phyloP scores from a whole-genome alignment of 2,329 filamentous ascomycete genomes.

The Cladosporium colombiae region DNA sequence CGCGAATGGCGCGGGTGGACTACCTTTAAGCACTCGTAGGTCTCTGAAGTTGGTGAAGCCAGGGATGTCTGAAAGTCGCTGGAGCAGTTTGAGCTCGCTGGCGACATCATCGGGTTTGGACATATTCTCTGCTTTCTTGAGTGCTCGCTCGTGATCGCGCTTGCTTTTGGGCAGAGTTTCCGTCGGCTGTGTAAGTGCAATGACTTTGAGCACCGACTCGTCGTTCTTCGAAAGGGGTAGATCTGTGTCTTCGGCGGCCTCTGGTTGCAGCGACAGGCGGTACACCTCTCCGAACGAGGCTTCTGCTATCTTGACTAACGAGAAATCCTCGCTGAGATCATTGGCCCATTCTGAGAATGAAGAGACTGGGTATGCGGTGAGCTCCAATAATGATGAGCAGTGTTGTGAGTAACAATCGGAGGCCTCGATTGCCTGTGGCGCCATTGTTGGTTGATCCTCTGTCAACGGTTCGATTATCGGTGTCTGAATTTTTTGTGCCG shows the following conservation, averaged over 20 bases:
- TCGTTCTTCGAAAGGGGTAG: slow-evolving; percentile 31
- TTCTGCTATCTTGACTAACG: slow-evolving; percentile 63
- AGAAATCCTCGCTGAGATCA: slow-evolving; percentile 45
- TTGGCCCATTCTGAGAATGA: slow-evolving; percentile 46
- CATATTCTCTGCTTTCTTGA: slow-evolving; percentile 46
- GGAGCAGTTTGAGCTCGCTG: slow-evolving; percentile 55
- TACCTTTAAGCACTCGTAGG: slow-evolving; percentile 58
- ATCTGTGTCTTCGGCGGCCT: slow-evolving; percentile 26
- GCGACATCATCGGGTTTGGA: slow-evolving; percentile 47
- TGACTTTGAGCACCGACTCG: slow-evolving; percentile 52
- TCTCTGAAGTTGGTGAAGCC: slow-evolving; percentile 65
- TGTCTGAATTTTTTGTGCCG: neutral
- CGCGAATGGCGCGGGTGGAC: slow-evolving; percentile 54
- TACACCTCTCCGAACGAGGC: slow-evolving; percentile 69
- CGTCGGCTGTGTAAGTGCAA: slow-evolving; percentile 41
- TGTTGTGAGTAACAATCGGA: slow-evolving; percentile 29
- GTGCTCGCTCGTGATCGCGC: slow-evolving; percentile 50
- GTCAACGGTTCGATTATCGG: neutral
- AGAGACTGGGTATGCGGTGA: slow-evolving; percentile 37
- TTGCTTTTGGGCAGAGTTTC: slow-evolving; percentile 48
- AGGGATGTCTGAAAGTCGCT: slow-evolving; percentile 59
- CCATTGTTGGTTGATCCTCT: neutral
- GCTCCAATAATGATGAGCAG: slow-evolving; percentile 31
- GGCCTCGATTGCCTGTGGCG: neutral
- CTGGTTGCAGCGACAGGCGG: slow-evolving; percentile 49